Base-by-base conservation (phyloP, 441 rosid species). In the Metrosideros polymorpha region DNA sequence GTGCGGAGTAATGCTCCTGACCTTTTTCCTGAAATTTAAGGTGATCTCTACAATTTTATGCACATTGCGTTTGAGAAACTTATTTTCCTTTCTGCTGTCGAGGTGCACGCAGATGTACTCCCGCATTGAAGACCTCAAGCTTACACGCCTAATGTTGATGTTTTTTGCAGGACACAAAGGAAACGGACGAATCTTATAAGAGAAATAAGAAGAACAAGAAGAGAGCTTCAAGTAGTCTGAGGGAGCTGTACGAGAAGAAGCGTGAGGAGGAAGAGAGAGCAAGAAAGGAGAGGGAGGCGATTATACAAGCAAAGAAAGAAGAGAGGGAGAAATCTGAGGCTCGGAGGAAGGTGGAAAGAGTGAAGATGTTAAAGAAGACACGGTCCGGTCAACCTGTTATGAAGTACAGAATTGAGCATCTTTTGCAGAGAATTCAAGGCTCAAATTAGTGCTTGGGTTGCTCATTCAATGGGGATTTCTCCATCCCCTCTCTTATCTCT, bases 321-420 rank as follows among this genome's bases (percentile, higher is more conserved):
- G 97, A 88, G 12, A 92, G 88, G 89, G 95, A 90, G 86, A 94
- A 93, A 88, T 94, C 95, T 7, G 95, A 92, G 88, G 92, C 99
- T 24, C 90, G 90, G 66, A 93, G 99, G 92, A 96, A 94, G 84
- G 90, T 88, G 51, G 91, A 91, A 39, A 95, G 91, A 84, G 94
- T 85, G 87, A 94, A 93, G 88, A 95, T 96, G 98, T 89, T 94
- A 89, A 95, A 92, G 90, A 96, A 86, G 92, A 96, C 99, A 10
- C 85, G 89, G 63, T 90, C 88, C 39, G 99, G 99, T 83, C 99
- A 96, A 86, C 99, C 98, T 53, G 93, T 96, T 6, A 96, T 96
- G 98, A 95, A 97, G 88, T 95, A 95, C 89, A 92, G 97, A 90
- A 95, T 96, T 5, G 95, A 97, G 91, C 94, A 93, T 88, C 95